Evolutionary conservation across 192 early-diverging fungal species (phyloP).

Genomic region (Coemansia sp.): DNA sequence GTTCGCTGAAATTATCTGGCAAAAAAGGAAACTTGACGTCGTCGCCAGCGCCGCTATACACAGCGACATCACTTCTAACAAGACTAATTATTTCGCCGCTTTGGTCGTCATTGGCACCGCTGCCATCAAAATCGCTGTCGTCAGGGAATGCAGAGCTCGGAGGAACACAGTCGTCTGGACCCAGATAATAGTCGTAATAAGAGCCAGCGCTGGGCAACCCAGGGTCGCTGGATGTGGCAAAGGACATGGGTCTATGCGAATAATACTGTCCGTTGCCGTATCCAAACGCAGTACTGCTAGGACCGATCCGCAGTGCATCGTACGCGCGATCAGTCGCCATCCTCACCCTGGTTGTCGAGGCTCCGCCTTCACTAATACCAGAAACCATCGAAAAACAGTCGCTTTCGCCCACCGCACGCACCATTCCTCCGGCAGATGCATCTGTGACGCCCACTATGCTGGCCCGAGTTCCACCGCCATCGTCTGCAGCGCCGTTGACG

Average conservation of each 20-base stretch:
- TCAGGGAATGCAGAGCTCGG: slow-evolving; percentile 9
- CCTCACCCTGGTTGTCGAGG: slow-evolving; percentile 44
- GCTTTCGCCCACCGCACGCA: slow-evolving; percentile 8
- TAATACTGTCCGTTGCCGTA: not conserved
- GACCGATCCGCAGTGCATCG: slow-evolving; percentile 36
- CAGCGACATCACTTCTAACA: slow-evolving; percentile 43
- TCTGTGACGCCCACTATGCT: not conserved
- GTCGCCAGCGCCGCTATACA: slow-evolving; percentile 42
- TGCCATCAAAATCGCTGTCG: slow-evolving; percentile 5
- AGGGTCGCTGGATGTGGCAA: slow-evolving; percentile 39
- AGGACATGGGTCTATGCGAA: slow-evolving; percentile 24
- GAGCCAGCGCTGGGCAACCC: slow-evolving; percentile 33
- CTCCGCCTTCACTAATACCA: slow-evolving; percentile 43
- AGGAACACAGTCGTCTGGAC: slow-evolving; percentile 12
- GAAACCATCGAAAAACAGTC: slow-evolving; percentile 42
- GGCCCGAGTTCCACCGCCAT: not conserved
- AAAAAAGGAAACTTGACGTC: slow-evolving; percentile 52
- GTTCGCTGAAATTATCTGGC: slow-evolving; percentile 49
- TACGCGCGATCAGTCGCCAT: slow-evolving; percentile 48
- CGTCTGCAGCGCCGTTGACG: not conserved
- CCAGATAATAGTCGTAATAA: slow-evolving; percentile 33
- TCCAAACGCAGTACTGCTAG: slow-evolving; percentile 5
- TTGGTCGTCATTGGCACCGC: slow-evolving; percentile 8
- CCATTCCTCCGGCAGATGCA: not conserved
- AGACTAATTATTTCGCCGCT: slow-evolving; percentile 35